These are phyloP conservation scores for Salix viminalis DNA, from an alignment of 345 rosid genomes.

Conservation along the genomic window DNA sequence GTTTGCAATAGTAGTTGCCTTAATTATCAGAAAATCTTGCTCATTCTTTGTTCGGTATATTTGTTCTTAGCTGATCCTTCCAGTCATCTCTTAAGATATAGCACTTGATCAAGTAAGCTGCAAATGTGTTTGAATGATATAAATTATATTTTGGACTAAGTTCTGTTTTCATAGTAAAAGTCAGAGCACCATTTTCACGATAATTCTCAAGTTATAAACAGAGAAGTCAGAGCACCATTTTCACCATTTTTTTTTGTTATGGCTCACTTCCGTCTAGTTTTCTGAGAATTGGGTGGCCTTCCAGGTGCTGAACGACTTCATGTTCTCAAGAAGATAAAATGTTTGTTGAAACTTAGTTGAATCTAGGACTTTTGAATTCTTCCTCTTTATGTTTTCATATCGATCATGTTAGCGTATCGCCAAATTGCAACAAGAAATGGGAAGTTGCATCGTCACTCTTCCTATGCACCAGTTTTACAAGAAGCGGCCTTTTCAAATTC, in stretches of 20 bases:
- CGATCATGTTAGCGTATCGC: neutral
- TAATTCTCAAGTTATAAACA: too few relatives aligned
- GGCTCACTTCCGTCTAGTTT: too few relatives aligned
- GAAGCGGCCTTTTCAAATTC: neutral
- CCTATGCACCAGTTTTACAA: neutral
- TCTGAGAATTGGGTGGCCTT: neutral
- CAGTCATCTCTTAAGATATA: neutral
- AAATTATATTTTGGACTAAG: too few relatives aligned
- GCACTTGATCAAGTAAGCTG: neutral
- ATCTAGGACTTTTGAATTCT: neutral
- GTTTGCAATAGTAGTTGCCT: neutral
- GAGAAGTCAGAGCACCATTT: too few relatives aligned
- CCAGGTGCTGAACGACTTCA: neutral
- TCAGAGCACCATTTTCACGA: too few relatives aligned
- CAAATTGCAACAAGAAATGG: neutral
- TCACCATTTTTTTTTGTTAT: too few relatives aligned
- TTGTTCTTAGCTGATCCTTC: neutral
- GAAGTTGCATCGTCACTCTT: neutral
- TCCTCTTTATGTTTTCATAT: neutral
- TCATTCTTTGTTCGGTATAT: neutral
- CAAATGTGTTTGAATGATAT: neutral
- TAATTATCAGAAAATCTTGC: neutral
- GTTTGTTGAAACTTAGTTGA: neutral
- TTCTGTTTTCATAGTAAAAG: too few relatives aligned
- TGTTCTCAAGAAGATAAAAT: neutral